Percentiles rank a stretch among this genome's conserved stretches.
Conservation (phyloP, 805 yeast species). For the Metschnikowia picachoensis region DNA sequence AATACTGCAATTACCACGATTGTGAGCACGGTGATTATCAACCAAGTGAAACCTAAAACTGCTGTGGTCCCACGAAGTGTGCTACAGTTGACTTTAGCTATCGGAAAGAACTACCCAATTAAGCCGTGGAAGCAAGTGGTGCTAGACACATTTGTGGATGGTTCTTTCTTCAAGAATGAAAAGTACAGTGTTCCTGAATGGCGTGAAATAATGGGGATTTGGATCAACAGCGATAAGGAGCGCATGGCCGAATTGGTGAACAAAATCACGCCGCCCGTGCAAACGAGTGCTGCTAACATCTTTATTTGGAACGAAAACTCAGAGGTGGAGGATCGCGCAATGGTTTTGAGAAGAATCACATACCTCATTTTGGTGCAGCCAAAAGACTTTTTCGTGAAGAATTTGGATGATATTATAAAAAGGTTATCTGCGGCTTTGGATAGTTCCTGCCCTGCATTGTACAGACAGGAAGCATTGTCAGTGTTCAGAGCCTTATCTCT, state of each 20-base stretch:
- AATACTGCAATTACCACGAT: slow-evolving; percentile 47
- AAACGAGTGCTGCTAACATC: slow-evolving; percentile 53
- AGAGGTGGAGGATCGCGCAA: slow-evolving; percentile 51
- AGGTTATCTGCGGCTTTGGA: slow-evolving; percentile 31
- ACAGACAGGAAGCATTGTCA: slow-evolving; percentile 44
- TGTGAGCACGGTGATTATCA: slow-evolving; percentile 49
- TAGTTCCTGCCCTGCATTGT: slow-evolving; percentile 31
- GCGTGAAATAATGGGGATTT: slow-evolving; percentile 52
- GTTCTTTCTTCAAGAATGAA: slow-evolving; percentile 43
- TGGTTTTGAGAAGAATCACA: slow-evolving; percentile 57
- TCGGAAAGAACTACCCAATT: slow-evolving; percentile 33
- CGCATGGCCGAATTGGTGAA: slow-evolving; percentile 49
- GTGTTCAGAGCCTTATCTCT: slow-evolving; percentile 64
- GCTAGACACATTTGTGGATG: slow-evolving; percentile 61
- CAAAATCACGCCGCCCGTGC: slow-evolving; percentile 29
- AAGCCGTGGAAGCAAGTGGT: slow-evolving; percentile 64
- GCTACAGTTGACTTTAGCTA: slow-evolving; percentile 41
- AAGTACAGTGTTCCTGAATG: slow-evolving; percentile 37
- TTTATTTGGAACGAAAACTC: slow-evolving; percentile 70
- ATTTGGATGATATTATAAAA: slow-evolving; percentile 45
- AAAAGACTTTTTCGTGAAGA: slow-evolving; percentile 49
- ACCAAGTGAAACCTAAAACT: slow-evolving; percentile 47
- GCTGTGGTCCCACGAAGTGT: slow-evolving; percentile 37
- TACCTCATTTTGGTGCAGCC: slow-evolving; percentile 63
- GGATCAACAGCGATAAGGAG: slow-evolving; percentile 66